Conservation (phyloP, 805 yeast species). For the Ogataea trehaloabstinens region DNA sequence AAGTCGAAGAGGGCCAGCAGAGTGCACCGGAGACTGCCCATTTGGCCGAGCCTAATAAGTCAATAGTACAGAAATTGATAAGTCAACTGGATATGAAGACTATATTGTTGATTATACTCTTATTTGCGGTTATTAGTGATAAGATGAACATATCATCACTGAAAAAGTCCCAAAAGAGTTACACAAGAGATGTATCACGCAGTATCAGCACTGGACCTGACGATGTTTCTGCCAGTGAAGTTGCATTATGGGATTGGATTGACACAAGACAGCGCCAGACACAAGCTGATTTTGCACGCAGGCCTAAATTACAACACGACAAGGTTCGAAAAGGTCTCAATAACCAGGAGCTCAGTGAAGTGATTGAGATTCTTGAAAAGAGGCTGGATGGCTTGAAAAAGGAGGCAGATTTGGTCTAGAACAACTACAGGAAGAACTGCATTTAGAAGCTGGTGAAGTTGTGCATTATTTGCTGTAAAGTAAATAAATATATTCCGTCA, state of each 20-base stretch:
- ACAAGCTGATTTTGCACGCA: neutral
- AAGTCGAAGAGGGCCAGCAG: conserved; percentile 10
- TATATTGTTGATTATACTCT: conserved; percentile 17
- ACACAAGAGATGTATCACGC: neutral
- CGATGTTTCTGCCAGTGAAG: conserved; percentile 47
- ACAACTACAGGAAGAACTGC: too few relatives aligned
- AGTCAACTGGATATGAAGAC: conserved; percentile 25
- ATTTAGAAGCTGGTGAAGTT: neutral
- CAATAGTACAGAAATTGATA: conserved; percentile 12
- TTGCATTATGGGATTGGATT: conserved; percentile 74
- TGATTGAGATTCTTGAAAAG: conserved; percentile 42
- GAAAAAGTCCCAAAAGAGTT: conserved; percentile 11
- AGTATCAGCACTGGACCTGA: conserved; percentile 14
- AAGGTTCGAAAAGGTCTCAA: conserved; percentile 4
- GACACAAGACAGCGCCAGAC: conserved; percentile 29
- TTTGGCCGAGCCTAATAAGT: conserved; percentile 8
- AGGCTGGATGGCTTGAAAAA: conserved; percentile 37
- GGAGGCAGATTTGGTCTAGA: conserved; percentile 4
- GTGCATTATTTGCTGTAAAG: conserved; percentile 1
- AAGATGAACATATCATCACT: conserved; percentile 9
- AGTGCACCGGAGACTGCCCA: conserved; percentile 9
- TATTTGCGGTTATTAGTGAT: conserved; percentile 21
- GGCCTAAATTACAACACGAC: neutral
- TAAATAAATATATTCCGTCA: neutral
- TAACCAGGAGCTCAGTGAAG: conserved; percentile 45